A percentile compares a stretch with the other conserved stretches of the same genome.
Evolutionary conservation across 495 filamentous ascomycete species (phyloP).

Genomic region (Astrocystis sublimbata): DNA sequence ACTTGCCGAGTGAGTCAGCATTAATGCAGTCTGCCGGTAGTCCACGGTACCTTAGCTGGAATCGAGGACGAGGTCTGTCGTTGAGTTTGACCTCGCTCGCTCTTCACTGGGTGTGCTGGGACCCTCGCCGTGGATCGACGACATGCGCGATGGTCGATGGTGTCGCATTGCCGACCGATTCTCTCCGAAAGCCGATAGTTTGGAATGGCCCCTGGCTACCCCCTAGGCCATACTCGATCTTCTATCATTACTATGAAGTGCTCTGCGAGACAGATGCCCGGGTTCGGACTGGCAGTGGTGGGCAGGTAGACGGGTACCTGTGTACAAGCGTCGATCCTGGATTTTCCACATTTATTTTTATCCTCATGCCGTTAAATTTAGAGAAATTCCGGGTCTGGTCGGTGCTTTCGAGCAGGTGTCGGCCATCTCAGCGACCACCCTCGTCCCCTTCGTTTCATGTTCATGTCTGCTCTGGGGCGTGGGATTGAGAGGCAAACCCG

Average conservation of each 20-base stretch:
- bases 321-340: constrained; percentile 5
- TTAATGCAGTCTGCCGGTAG: constrained; percentile 4
- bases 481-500: neutral
- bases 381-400: constrained; percentile 11
- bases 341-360: constrained; percentile 21
- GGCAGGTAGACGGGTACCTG: neutral
- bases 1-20: constrained; percentile 18
- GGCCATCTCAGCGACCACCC: constrained; percentile 16
- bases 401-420: constrained; percentile 13
- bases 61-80: neutral
- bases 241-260: constrained; percentile 10
- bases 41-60: neutral
- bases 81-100: constrained; percentile 10
- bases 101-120: neutral
- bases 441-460: constrained; percentile 20
- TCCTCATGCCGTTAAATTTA: constrained; percentile 6
- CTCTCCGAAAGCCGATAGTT: neutral
- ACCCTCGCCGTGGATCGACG: too few relatives aligned
- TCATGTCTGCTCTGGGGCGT: neutral
- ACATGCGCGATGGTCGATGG: neutral
- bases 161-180: neutral
- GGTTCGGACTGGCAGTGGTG: constrained; percentile 8
- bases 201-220: constrained; percentile 11
- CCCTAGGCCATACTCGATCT: constrained; percentile 7
- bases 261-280: neutral